Conservation (phyloP, 768 basidiomycete genomes). For the Pulveroboletus frians region DNA sequence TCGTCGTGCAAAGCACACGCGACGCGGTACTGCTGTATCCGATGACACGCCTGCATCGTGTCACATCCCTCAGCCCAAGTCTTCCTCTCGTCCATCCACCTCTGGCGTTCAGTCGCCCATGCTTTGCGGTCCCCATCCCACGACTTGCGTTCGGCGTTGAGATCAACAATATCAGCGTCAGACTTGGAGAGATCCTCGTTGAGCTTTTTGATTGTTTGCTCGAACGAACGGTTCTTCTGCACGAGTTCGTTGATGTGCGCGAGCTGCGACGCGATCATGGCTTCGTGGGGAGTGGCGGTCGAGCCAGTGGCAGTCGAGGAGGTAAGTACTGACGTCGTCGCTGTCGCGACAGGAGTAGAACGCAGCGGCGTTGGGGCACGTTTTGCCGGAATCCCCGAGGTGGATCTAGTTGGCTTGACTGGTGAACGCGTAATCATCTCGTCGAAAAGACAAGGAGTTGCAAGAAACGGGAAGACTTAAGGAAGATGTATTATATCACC, state of each 20-base stretch:
- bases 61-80: slow-evolving; percentile 63
- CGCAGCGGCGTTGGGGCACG: slow-evolving; percentile 21
- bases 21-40: slow-evolving; percentile 58
- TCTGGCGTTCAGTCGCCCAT: slow-evolving; percentile 26
- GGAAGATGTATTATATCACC: neutral
- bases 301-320: slow-evolving; percentile 28
- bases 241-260: slow-evolving; percentile 72
- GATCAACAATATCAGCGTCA: slow-evolving; percentile 24
- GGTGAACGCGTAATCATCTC: slow-evolving; percentile 29
- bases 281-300: slow-evolving; percentile 33
- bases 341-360: slow-evolving; percentile 13
- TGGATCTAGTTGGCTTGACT: slow-evolving; percentile 16
- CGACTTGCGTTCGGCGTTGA: slow-evolving; percentile 37
- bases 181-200: slow-evolving; percentile 42
- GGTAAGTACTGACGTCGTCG: slow-evolving; percentile 25
- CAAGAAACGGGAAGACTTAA: neutral
- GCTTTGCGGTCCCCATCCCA: slow-evolving; percentile 25
- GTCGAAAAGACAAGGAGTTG: neutral
- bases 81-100: slow-evolving; percentile 48
- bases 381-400: slow-evolving; percentile 10
- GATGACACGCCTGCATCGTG: slow-evolving; percentile 56
- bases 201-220: slow-evolving; percentile 55
- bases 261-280: slow-evolving; percentile 57
- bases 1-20: slow-evolving; percentile 51
- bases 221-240: slow-evolving; percentile 59